Evolutionary conservation across 331 rosid genomes (phyloP).

Genomic region (Telfairia occidentalis): DNA sequence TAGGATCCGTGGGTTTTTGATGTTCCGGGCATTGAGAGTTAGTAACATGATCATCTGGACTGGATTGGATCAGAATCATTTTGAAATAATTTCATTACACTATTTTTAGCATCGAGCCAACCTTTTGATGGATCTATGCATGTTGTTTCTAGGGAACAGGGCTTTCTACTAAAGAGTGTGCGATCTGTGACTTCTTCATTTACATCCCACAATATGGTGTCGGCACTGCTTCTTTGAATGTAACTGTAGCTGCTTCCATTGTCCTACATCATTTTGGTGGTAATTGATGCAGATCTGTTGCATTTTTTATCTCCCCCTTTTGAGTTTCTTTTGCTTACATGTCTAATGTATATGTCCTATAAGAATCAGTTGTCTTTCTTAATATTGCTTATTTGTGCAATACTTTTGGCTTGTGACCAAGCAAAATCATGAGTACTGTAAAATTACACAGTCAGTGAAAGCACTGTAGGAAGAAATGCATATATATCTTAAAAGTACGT

Average conservation of each 20-base stretch:
- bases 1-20: neutral
- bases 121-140: neutral
- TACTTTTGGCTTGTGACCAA: neutral
- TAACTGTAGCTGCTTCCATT: slow-evolving; percentile 88
- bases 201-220: slow-evolving; percentile 85
- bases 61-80: neutral
- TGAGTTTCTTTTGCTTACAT: neutral
- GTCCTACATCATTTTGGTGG: slow-evolving; percentile 94
- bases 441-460: neutral
- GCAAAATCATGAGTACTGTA: neutral
- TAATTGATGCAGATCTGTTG: slow-evolving; percentile 12
- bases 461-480: neutral
- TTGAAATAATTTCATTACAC: neutral
- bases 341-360: neutral
- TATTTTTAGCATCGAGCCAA: neutral
- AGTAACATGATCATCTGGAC: neutral
- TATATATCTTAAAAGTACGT: neutral
- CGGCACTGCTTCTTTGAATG: slow-evolving; percentile 88
- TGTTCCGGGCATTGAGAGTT: neutral
- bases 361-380: neutral
- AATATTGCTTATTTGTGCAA: neutral
- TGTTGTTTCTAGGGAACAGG: slow-evolving; percentile 55
- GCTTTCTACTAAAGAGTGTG: slow-evolving; percentile 71
- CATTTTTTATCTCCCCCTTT: neutral
- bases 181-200: slow-evolving; percentile 85